A percentile compares a stretch with the other conserved stretches of the same genome.
Conservation (phyloP, 176 grass and related monocot species). For the Secale cereale region DNA sequence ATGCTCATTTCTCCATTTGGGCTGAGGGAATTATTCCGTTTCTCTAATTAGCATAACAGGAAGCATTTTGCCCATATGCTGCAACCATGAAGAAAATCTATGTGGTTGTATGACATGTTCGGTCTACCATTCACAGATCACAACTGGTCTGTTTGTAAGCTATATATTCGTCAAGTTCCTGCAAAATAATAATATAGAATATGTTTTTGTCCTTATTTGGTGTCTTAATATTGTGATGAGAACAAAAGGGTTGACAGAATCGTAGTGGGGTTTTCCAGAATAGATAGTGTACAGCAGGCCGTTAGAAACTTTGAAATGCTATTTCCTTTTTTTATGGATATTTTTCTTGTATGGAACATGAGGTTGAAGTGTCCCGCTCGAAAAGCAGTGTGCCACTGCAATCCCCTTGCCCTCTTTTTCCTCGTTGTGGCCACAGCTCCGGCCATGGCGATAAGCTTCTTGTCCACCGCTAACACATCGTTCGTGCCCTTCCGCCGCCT, state of each 20-base stretch:
- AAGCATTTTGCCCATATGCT: neutral
- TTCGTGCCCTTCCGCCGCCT: neutral
- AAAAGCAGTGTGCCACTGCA: neutral
- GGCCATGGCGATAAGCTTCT: conserved; percentile 46
- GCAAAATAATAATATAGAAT: neutral
- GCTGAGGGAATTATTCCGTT: neutral
- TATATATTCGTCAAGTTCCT: neutral
- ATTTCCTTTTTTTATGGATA: neutral
- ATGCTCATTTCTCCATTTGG: neutral
- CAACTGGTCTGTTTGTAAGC: neutral
- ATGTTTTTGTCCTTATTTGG: neutral
- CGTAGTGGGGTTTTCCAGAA: too few relatives aligned
- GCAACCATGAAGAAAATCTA: conserved; percentile 14
- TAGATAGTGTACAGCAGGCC: too few relatives aligned
- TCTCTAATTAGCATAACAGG: neutral
- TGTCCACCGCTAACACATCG: neutral
- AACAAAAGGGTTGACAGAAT: too few relatives aligned
- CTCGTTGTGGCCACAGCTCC: neutral
- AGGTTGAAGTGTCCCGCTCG: neutral
- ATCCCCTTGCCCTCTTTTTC: neutral
- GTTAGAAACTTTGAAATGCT: neutral
- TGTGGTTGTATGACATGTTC: conserved; percentile 16
- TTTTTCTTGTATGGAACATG: neutral
- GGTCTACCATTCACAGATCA: neutral
- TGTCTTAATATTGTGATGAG: neutral